Percentiles rank a stretch among this genome's conserved stretches.
phyloP scores from a whole-genome alignment of 2,329 filamentous ascomycete genomes.

The Botrytis pseudocinerea region DNA sequence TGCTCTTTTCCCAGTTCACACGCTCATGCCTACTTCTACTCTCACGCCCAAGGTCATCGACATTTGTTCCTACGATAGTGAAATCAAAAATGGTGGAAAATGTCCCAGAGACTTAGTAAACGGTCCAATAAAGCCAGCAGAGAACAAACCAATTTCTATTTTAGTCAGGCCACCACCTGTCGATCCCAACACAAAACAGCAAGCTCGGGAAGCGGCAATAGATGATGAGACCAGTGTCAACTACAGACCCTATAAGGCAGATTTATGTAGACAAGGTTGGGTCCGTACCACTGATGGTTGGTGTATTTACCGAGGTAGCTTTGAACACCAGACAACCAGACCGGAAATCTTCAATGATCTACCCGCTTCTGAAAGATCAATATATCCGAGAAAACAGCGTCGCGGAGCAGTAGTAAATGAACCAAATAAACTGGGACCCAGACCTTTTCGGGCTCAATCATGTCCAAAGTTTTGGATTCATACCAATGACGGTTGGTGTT shows the following conservation, averaged over 20 bases:
- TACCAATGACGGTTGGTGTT: slow-evolving; percentile 4
- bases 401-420: background rate
- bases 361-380: background rate
- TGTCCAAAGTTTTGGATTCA: slow-evolving; percentile 2
- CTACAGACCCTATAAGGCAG: background rate
- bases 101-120: background rate
- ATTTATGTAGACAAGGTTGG: background rate
- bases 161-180: background rate
- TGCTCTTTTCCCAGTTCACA: background rate
- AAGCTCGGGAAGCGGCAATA: background rate
- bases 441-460: background rate
- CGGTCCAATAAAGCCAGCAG: background rate
- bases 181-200: background rate
- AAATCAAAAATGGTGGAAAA: background rate
- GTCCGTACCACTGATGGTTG: background rate
- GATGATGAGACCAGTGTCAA: background rate
- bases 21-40: background rate
- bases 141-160: slow-evolving; percentile 11
- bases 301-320: background rate
- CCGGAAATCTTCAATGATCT: background rate
- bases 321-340: background rate
- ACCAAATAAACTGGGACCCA: background rate
- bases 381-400: background rate
- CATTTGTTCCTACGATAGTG: background rate
- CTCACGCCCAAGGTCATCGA: background rate